phyloP scores from a whole-genome alignment of 352 stramenopile genomes.

The Phytophthora boehmeriae region DNA sequence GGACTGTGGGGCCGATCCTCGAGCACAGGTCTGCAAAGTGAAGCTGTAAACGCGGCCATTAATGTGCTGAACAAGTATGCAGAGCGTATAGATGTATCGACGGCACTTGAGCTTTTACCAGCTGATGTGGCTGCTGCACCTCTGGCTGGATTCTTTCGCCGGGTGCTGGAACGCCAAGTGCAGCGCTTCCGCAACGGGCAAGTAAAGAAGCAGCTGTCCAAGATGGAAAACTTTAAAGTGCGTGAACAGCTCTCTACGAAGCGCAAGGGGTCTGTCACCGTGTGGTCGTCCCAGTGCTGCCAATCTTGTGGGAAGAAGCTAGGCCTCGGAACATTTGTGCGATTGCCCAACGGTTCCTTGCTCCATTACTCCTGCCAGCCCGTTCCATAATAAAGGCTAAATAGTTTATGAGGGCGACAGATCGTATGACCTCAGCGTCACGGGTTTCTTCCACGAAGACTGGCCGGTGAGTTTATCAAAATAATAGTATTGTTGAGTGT shows the following conservation, averaged over 20 bases:
- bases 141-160: constrained; percentile 69
- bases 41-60: constrained; percentile 70
- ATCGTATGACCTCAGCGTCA: constrained; percentile 57
- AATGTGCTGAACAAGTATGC: constrained; percentile 85
- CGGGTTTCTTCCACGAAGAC: constrained; percentile 80
- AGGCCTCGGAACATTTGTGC: constrained; percentile 73
- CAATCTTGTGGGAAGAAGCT: constrained; percentile 74
- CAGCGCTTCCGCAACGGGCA: constrained; percentile 79
- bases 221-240: constrained; percentile 89
- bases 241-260: constrained; percentile 67
- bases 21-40: constrained; percentile 39
- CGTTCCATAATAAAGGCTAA: constrained; percentile 19
- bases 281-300: constrained; percentile 81
- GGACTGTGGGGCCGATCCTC: constrained; percentile 20
- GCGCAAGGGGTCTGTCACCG: constrained; percentile 70
- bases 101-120: constrained; percentile 74
- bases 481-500: constrained; percentile 79
- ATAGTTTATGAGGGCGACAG: constrained; percentile 25
- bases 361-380: constrained; percentile 84
- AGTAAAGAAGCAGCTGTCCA: constrained; percentile 87
- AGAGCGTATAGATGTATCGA: constrained; percentile 82
- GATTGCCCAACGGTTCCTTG: constrained; percentile 57
- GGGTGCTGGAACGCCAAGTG: constrained; percentile 78
- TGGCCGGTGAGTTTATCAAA: constrained; percentile 77
- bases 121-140: constrained; percentile 53